Base-by-base conservation (phyloP, 225 moss, liverwort and hornwort genomes). In the Polytrichum commune region DNA sequence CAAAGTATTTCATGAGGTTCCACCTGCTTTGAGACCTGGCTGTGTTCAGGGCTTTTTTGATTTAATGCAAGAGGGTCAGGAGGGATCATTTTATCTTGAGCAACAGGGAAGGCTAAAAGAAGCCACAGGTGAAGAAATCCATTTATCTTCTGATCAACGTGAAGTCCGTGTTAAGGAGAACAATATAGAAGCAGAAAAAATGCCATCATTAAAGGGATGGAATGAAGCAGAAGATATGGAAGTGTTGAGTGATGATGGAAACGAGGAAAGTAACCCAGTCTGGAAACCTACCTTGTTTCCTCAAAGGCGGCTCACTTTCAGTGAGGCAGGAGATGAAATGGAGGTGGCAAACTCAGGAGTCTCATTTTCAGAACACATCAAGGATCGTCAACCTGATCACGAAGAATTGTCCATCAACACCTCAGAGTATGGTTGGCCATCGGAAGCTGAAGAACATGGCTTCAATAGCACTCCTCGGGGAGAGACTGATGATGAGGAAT, bases 361-460 rank as follows among this genome's bases (percentile, higher is more conserved):
- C 55, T 24, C 25, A 13, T 19, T 7, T 4, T 30, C 58, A 23
- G 20, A 7, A 23, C 8, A 22, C 25, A 3, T 69, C 20, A 38
- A 57, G n/a, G 69, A 68, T 8, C 35, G 27, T 3, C 64, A 63
- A 29, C 55, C 55, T 56, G 73, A 78, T 64, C 68, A 53, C 13
- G 72, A 68, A 29, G 63, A 65, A 68, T 69, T 5, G 9, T 69
- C 73, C 56, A 65, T 71, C 29, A 73, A 33, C 35, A 62, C 33
- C 61, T 76, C 79, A 0, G 76, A 79, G 46, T 76, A 82, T 46
- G 54, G 79, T 25, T 77, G 79, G 82, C 68, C 79, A 22, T 76
- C 81, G 53, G 78, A 68, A 68, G 75, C 76, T 70, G 81, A 73
- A 33, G 73, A 76, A 7, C 75, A 68, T 22, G 81, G 60, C 27